Evolutionary conservation across 2,329 filamentous ascomycete species (phyloP), one percentile per base, ranked within the genome.

Genomic region (Diplodia corticola): DNA sequence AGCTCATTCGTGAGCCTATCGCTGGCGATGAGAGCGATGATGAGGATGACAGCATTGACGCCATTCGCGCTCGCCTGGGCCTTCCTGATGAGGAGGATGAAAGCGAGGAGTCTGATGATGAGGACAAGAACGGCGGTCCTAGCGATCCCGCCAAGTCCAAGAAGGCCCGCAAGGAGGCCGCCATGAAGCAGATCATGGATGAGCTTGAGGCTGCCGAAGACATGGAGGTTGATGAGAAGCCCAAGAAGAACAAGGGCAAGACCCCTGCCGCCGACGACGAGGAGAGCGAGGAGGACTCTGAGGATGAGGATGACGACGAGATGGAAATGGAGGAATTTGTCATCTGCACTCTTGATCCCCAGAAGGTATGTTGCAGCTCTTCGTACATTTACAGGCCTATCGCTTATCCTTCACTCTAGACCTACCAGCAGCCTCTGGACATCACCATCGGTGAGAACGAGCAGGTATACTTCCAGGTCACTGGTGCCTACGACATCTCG

Each of bases 391-490:
- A 30, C 60, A n/a, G 40, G 4, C 46, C 37, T 12, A 28, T 46
- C 15, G 33, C 5, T 68, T 55, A 71, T 80, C 75, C 79, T 67
- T 10, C 46, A 10, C 64, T 54, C 50, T 74, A 98, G 95, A 88
- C 91, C 83, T 97, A 90, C 86, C 95, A 99, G 82, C 96, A 99
- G 81, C 83, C 95, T 55, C 88, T 99, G 67, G 92, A 99, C 80
- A 92, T 99, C 79, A 95, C 91, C 70, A 88, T 99, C 77, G 88
- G 87, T 73, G 91, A 97, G 78, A 87, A 91, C 72, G 95, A 99
- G 85, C 88, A 88, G 73, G 89, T 97, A 71, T 97, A 91, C 85
- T 98, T 99, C 84, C 87, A 91, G 76, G 93, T 96, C 71, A 89
- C 87, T 69, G 95, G 95, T 73, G 95, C 91, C 69, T 93, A 97